Conservation (phyloP, 352 stramenopile genomes). For the Blastocystis sp. region DNA sequence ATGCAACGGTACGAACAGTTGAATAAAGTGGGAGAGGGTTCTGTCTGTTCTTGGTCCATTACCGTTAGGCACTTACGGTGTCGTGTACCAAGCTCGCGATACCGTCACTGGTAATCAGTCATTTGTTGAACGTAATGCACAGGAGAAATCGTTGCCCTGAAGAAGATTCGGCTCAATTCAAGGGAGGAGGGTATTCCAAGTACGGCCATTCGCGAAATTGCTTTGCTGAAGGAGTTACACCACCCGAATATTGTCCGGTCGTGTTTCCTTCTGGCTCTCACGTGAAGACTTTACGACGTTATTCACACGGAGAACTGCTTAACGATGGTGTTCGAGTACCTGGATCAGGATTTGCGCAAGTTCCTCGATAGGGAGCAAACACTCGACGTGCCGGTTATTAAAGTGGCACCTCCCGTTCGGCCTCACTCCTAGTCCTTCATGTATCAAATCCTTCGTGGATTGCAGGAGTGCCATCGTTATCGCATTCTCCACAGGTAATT, state of each 20-base stretch:
- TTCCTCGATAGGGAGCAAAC: conserved; percentile 90
- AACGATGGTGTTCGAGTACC: conserved; percentile 99
- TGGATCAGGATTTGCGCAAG: conserved; percentile 99
- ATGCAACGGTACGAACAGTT: conserved; percentile 88
- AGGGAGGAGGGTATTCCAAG: conserved; percentile 95
- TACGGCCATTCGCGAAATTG: conserved; percentile 96
- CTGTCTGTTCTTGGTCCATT: conserved; percentile 45
- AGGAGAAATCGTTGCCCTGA: conserved; percentile 95
- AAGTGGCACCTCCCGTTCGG: conserved; percentile 71
- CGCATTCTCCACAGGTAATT: conserved; percentile 84
- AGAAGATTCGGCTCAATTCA: conserved; percentile 96
- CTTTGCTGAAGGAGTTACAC: conserved; percentile 91
- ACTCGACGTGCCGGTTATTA: conserved; percentile 77
- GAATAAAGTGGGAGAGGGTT: conserved; percentile 83
- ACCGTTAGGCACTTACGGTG: conserved; percentile 85
- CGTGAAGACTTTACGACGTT: conserved; percentile 90
- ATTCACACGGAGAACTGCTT: conserved; percentile 97
- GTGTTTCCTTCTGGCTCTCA: conserved; percentile 77
- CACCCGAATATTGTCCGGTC: conserved; percentile 95
- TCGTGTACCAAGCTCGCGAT: conserved; percentile 99
- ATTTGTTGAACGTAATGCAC: conserved; percentile 74
- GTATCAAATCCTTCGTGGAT: conserved; percentile 95
- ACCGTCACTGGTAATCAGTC: conserved; percentile 75
- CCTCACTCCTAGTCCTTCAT: conserved; percentile 83
- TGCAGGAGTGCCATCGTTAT: conserved; percentile 98